phyloP scores from a whole-genome alignment of 768 basidiomycete genomes.

The Mycena rosella region DNA sequence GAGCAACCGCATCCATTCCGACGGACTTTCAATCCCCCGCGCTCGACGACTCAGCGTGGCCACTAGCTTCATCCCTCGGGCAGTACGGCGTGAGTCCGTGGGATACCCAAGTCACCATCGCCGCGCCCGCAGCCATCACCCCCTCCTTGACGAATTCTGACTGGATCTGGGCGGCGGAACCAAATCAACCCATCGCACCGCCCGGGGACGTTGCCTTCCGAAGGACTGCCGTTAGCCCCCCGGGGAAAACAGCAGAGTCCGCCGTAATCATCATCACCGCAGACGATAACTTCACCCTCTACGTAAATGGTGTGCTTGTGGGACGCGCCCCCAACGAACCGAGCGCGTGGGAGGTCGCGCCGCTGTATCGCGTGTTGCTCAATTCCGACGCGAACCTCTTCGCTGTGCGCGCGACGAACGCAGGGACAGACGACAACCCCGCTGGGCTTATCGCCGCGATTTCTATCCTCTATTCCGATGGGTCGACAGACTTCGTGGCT shows the following conservation, averaged over 20 bases:
- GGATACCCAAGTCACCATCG: conserved; percentile 7
- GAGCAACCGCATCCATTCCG: conserved; percentile 38
- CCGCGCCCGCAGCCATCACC: conserved; percentile 24
- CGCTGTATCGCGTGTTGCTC: conserved; percentile 37
- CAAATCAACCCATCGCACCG: conserved; percentile 35
- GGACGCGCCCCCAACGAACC: conserved; percentile 38
- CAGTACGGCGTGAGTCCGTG: conserved; percentile 43
- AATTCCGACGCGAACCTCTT: conserved; percentile 36
- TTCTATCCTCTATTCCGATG: conserved; percentile 41
- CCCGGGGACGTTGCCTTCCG: conserved; percentile 46
- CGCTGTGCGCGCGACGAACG: conserved; percentile 39
- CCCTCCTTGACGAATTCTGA: conserved; percentile 37
- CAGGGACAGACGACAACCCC: conserved; percentile 30
- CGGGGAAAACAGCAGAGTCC: conserved; percentile 15
- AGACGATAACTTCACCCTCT: background rate
- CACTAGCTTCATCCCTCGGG: conserved; percentile 30
- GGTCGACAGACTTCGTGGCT: conserved; percentile 31
- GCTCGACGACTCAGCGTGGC: conserved; percentile 40
- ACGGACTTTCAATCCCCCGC: conserved; percentile 39
- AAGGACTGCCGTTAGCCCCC: conserved; percentile 38
- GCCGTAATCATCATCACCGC: background rate
- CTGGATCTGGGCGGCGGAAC: conserved; percentile 46
- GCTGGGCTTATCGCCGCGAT: conserved; percentile 42
- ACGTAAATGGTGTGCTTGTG: conserved; percentile 33
- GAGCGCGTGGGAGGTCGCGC: conserved; percentile 40